Evolutionary conservation across 75 land plant genomes (phyloP), one percentile per base, ranked within the genome.

Genomic region (Larix kaempferi): DNA sequence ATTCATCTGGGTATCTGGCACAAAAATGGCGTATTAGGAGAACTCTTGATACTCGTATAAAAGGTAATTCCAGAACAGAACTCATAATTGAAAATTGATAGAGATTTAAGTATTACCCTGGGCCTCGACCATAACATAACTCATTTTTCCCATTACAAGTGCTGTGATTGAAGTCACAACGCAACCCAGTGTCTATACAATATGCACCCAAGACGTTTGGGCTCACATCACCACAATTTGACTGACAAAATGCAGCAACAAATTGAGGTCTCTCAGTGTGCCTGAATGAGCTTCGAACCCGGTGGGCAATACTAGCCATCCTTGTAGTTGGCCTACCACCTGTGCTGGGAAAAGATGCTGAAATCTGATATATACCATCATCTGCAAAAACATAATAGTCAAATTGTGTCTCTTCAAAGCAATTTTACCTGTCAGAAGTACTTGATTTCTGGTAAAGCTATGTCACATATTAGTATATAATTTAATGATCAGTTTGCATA

Each of bases 81-180:
- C 54, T 17, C 54, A 21, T 54, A 16, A 56, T 11, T 54, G 21
- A 17, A 2, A 21, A 10, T 26, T 73, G 13, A 26, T 15, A 23
- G 22, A 73, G 15, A 54, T 55, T 52, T 14, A 59, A 78, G 22
- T 57, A 76, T 61, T 87, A 98, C 99, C 93, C 99, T 61, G 99
- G 99, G 59, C 99, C 99, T 60, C 92, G 94, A 57, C 98, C 98
- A 86, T 95, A 91, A 84, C 99, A 98, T 15, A 91, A 65, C 77
- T 98, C 98, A 78, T 90, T 98, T 78, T 89, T 89, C 26, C 99
- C 99, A 83, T 90, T 87, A 80, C 98, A 98, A 61, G 99, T 98
- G 79, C 99, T 98, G 73, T 98, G 99, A 78, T 98, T 98, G 78
- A 98, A 98, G 76, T 98, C 99, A 88, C 99, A 98, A 49, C 88